These are phyloP conservation scores for Cicer judaicum DNA, from an alignment of 306 rosid species.

Conservation along the genomic window DNA sequence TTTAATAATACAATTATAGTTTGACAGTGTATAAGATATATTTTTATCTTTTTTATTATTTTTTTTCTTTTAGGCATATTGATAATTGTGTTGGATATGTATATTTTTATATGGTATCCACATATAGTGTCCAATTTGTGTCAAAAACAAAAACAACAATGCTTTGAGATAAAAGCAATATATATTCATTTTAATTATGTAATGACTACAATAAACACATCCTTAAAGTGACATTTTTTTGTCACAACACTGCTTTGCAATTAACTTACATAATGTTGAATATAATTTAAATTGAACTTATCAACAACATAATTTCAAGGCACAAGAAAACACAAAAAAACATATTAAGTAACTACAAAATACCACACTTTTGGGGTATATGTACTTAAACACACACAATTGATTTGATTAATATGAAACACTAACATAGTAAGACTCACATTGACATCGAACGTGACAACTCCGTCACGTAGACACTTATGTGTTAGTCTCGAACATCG, in stretches of 20 bases:
- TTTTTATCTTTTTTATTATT: too few species aligned
- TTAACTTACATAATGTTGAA: slow-evolving; percentile 13
- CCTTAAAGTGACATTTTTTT: slow-evolving; percentile 3
- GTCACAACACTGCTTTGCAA: slow-evolving; percentile 33
- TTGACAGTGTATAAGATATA: too few species aligned
- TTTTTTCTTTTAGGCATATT: too few species aligned
- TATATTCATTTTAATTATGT: not conserved
- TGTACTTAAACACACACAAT: not conserved
- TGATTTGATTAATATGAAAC: not conserved
- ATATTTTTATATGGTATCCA: too few species aligned
- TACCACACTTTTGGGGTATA: slow-evolving; percentile 43
- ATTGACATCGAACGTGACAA: not conserved
- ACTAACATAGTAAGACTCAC: not conserved
- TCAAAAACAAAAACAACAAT: too few species aligned
- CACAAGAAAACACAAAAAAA: slow-evolving; percentile 20
- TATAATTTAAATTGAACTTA: slow-evolving; percentile 22
- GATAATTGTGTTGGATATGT: too few species aligned
- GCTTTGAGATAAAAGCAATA: not conserved
- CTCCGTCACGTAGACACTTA: too few species aligned
- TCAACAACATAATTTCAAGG: slow-evolving; percentile 25
- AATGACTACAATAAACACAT: not conserved
- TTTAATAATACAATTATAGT: too few species aligned
- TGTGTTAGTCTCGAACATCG: not conserved
- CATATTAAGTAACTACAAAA: not conserved
- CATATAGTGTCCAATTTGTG: too few species aligned